A percentile compares a stretch with the other conserved stretches of the same genome.
Evolutionary conservation across 768 basidiomycete species (phyloP).

Genomic region (Psilocybe azurescens): DNA sequence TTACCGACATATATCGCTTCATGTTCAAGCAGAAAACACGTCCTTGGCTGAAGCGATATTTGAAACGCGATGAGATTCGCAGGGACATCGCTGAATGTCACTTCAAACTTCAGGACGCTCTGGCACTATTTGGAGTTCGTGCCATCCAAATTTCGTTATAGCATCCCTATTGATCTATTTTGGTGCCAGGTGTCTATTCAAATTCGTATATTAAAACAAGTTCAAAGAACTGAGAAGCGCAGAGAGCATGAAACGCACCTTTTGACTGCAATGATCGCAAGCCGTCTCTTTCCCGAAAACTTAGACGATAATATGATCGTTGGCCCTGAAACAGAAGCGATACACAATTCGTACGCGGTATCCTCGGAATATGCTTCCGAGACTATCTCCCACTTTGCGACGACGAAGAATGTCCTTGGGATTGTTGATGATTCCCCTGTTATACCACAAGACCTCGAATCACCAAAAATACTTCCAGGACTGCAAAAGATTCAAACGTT

Average conservation of each 20-base stretch:
- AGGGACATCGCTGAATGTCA: conserved; percentile 58
- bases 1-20: conserved; percentile 50
- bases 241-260: conserved; percentile 45
- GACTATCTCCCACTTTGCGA: conserved; percentile 22
- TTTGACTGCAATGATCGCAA: conserved; percentile 31
- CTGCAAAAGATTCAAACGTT: conserved; percentile 28
- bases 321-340: conserved; percentile 8
- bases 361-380: conserved; percentile 17
- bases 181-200: conserved; percentile 34
- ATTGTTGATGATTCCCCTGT: conserved; percentile 8
- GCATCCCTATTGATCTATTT: not conserved
- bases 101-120: conserved; percentile 57
- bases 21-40: conserved; percentile 63
- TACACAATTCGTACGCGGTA: conserved; percentile 7
- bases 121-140: conserved; percentile 61
- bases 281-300: conserved; percentile 9
- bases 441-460: not conserved
- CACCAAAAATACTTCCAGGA: conserved; percentile 24
- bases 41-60: conserved; percentile 80
- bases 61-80: conserved; percentile 73
- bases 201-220: conserved; percentile 56
- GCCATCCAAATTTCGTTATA: not conserved
- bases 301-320: not conserved
- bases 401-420: conserved; percentile 26
- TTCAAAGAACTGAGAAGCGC: conserved; percentile 49